A percentile compares a stretch with the other conserved stretches of the same genome.
Conservation (phyloP, 352 stramenopile genomes). For the Labyrinthula sp. region DNA sequence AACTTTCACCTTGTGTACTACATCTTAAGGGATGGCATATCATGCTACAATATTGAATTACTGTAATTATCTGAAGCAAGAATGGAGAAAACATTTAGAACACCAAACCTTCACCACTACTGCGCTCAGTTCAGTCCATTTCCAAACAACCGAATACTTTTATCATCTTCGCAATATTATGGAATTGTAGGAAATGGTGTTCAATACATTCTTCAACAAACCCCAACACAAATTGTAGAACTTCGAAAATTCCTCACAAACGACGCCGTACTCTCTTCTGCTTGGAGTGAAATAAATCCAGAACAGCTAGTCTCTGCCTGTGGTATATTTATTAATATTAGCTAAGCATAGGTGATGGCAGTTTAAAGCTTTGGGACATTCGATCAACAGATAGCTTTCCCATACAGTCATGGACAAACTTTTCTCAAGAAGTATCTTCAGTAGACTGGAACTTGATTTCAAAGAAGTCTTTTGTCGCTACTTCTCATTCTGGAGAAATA, state of each 20-base stretch:
- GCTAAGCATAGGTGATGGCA: too few species aligned
- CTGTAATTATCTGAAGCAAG: too few species aligned
- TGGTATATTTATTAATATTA: too few species aligned
- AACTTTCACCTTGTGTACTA: too few species aligned
- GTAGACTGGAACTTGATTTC: constrained; percentile 66
- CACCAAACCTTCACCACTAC: constrained; percentile 23
- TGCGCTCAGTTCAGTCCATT: constrained; percentile 66
- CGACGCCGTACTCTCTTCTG: constrained; percentile 61
- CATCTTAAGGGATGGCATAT: too few species aligned
- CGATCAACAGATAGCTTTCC: constrained; percentile 58
- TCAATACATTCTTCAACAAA: constrained; percentile 53
- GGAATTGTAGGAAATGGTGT: constrained; percentile 66
- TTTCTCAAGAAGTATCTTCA: constrained; percentile 54
- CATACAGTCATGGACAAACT: constrained; percentile 58
- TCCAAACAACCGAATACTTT: constrained; percentile 52
- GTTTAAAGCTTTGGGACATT: constrained; percentile 64
- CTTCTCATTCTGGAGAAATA: constrained; percentile 57
- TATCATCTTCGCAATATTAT: constrained; percentile 67
- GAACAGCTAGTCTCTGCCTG: constrained; percentile 60
- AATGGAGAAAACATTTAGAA: too few species aligned
- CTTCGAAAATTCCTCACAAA: constrained; percentile 60
- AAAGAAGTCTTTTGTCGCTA: constrained; percentile 58
- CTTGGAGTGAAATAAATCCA: constrained; percentile 59
- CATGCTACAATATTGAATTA: too few species aligned
- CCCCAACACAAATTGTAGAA: constrained; percentile 39